phyloP scores from a whole-genome alignment of 2,329 filamentous ascomycete genomes.

The Calonectria henricotiae region DNA sequence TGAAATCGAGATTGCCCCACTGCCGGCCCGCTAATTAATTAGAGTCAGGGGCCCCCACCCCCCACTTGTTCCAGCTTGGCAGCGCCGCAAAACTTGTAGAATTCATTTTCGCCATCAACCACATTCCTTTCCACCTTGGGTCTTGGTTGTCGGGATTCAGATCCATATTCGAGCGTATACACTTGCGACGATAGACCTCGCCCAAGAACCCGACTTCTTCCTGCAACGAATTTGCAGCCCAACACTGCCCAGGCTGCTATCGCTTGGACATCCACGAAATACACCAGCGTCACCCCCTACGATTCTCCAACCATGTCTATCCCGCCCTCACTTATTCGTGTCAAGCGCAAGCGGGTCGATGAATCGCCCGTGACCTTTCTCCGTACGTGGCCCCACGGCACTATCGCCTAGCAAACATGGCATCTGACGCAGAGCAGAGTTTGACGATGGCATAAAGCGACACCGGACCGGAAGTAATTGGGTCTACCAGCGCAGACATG shows the following conservation, averaged over 20 bases:
- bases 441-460: constrained; percentile 70
- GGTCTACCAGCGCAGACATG: constrained; percentile 71
- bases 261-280: not conserved
- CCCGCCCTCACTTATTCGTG: constrained; percentile 73
- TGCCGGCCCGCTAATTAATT: constrained; percentile 19
- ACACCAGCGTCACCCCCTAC: not conserved
- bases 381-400: constrained; percentile 60
- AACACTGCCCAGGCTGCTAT: constrained; percentile 10
- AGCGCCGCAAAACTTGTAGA: constrained; percentile 27
- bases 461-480: constrained; percentile 68
- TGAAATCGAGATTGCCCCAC: not conserved
- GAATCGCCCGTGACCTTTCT: constrained; percentile 71
- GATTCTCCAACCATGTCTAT: constrained; percentile 65
- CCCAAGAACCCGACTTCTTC: not conserved
- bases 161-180: not conserved
- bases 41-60: constrained; percentile 26
- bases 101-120: constrained; percentile 10
- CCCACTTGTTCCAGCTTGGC: constrained; percentile 25
- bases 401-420: constrained; percentile 27
- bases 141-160: not conserved
- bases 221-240: not conserved
- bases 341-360: constrained; percentile 74
- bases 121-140: not conserved
- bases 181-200: not conserved
- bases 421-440: constrained; percentile 59